phyloP scores from a whole-genome alignment of 129 eudicot species.

The Lonicera japonica region DNA sequence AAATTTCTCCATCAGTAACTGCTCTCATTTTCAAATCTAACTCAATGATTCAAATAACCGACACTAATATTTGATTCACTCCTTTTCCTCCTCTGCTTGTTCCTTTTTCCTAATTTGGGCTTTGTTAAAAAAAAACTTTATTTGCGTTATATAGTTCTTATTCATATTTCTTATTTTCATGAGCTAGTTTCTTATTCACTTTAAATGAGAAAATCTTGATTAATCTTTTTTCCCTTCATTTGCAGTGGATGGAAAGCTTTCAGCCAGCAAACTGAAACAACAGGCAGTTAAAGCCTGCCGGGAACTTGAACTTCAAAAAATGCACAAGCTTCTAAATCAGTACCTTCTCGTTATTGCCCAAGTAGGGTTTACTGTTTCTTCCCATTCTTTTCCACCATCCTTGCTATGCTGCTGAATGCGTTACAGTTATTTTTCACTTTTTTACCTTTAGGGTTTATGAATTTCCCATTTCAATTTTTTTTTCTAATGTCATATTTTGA shows the following conservation, averaged over 20 bases:
- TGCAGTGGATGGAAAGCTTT: constrained; percentile 49
- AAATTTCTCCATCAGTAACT: not conserved
- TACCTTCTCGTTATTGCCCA: constrained; percentile 46
- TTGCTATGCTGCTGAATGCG: not conserved
- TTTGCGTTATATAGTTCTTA: not conserved
- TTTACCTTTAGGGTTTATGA: not conserved
- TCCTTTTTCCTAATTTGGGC: not conserved
- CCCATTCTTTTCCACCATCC: constrained; percentile 4
- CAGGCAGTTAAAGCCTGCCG: constrained; percentile 41
- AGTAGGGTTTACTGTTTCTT: constrained; percentile 44
- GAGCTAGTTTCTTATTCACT: not conserved
- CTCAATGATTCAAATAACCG: not conserved
- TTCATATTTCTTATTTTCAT: not conserved
- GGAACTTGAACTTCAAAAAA: constrained; percentile 44
- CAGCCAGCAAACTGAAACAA: constrained; percentile 38
- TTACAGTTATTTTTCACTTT: not conserved
- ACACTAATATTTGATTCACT: no score
- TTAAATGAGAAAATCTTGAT: not conserved
- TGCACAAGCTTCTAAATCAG: constrained; percentile 52
- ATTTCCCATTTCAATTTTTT: not conserved
- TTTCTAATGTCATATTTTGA: no score
- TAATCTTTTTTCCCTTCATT: constrained; percentile 5
- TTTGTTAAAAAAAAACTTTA: not conserved
- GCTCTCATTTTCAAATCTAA: not conserved
- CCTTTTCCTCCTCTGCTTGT: no score